Evolutionary conservation across 2,329 filamentous ascomycete genomes (phyloP), one percentile per base, ranked within the genome.

Genomic region (Neopestalotiopsis clavispora): DNA sequence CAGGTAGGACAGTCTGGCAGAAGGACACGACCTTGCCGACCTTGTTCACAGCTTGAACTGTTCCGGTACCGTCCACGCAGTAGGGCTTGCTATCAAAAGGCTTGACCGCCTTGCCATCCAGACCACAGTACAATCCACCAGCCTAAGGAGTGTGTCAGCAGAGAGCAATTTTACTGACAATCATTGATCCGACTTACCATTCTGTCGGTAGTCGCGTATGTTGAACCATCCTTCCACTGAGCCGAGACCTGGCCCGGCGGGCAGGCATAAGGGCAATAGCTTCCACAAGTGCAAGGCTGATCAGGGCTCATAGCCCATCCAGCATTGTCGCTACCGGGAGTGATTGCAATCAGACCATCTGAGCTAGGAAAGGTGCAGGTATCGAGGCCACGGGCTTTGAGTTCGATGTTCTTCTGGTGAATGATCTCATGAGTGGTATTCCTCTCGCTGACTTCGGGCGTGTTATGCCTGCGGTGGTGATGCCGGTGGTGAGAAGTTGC

Each of bases 261-360:
- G 78, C 93, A 95, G 66, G 93, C 92, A 78, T 92, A 91, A 1
- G 93, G 93, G 76, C 93, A 95, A 80, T 91, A 94, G 72, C 79
- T 87, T 69, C 89, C 91, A 4, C 89, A 86, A 69, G 83, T 84
- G 79, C 93, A 95, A 67, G 86, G 78, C 77, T 92, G 87, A 78
- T 95, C 90, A 4, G 92, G 92, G 75, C 91, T 92, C 88, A 95
- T 90, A 57, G 92, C 93, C 90, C 92, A 95, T 70, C 93, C 93
- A 64, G 84, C 91, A 81, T 95, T 95, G 77, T 82, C 77, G 58
- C 79, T 78, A 66, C 82, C 83, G 4, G 91, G 91, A 10, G 91
- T 92, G 66, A 95, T 85, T 14, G 88, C 79, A 59, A 94, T 87
- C 75, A 95, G 81, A 66, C 91, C 91, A 38, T 87, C 85, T 75